A percentile compares a stretch with the other conserved stretches of the same genome.
phyloP scores from a whole-genome alignment of 179 eudicot species.

The Beta corolliflora region DNA sequence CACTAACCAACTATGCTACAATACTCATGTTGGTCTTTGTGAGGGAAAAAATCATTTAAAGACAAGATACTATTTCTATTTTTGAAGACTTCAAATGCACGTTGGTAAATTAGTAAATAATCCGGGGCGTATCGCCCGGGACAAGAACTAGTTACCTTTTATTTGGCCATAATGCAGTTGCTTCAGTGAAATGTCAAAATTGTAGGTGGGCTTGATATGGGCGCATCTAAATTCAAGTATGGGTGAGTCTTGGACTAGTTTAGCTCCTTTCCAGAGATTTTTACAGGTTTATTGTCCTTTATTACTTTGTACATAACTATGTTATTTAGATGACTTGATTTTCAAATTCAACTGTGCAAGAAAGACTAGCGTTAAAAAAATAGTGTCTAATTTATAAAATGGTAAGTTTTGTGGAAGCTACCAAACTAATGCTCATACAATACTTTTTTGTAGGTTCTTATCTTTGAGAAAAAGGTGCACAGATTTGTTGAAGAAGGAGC shows the following conservation, averaged over 20 bases:
- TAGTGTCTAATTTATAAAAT: slow-evolving; percentile 48
- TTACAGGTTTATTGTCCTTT: slow-evolving; percentile 23
- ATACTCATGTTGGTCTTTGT: too few relatives aligned
- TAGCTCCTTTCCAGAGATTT: slow-evolving; percentile 56
- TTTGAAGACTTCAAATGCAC: too few relatives aligned
- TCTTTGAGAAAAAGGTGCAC: slow-evolving; percentile 59
- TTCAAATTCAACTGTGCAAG: slow-evolving; percentile 20
- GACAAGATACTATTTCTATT: too few relatives aligned
- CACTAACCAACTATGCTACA: too few relatives aligned
- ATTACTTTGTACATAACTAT: background rate
- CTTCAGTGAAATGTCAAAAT: slow-evolving; percentile 56
- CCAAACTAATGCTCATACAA: slow-evolving; percentile 3
- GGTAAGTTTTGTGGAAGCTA: slow-evolving; percentile 32
- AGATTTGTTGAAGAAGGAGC: slow-evolving; percentile 64
- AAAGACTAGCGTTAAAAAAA: slow-evolving; percentile 46
- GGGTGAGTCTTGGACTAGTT: slow-evolving; percentile 96
- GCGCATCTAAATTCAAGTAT: slow-evolving; percentile 83
- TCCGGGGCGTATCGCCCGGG: too few relatives aligned
- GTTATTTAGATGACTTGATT: background rate
- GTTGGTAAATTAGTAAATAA: too few relatives aligned
- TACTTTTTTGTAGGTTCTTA: slow-evolving; percentile 47
- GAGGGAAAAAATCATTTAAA: too few relatives aligned
- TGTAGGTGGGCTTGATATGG: slow-evolving; percentile 76
- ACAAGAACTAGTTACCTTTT: too few relatives aligned
- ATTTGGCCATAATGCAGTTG: slow-evolving; percentile 62